phyloP scores from a whole-genome alignment of 345 rosid genomes.

The Sonneratia alba region DNA sequence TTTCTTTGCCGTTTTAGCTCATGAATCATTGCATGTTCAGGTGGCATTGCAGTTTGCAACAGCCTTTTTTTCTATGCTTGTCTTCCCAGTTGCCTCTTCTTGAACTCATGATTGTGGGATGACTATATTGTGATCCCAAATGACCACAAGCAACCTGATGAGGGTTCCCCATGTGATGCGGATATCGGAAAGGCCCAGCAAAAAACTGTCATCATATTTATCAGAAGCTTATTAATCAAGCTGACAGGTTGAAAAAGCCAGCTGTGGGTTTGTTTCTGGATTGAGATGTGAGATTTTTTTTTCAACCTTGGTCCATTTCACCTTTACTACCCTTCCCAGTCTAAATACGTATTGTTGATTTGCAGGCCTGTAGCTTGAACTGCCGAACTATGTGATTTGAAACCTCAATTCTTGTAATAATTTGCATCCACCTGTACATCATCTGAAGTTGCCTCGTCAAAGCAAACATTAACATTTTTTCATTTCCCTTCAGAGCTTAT shows the following conservation, averaged over 20 bases:
- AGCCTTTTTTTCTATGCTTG: too few species aligned
- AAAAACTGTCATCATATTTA: constrained; percentile 45
- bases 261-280: constrained; percentile 98
- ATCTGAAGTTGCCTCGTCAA: background rate
- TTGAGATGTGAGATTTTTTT: constrained; percentile 65
- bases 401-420: constrained; percentile 69
- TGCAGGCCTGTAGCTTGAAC: constrained; percentile 79
- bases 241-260: constrained; percentile 63
- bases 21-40: constrained; percentile 24
- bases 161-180: constrained; percentile 23
- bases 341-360: constrained; percentile 18
- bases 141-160: constrained; percentile 31
- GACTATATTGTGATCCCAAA: constrained; percentile 69
- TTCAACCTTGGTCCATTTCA: background rate
- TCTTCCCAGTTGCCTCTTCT: constrained; percentile 90
- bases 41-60: constrained; percentile 98
- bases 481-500: background rate
- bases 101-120: constrained; percentile 97
- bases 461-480: background rate
- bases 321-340: constrained; percentile 8
- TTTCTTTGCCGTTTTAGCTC: background rate
- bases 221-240: constrained; percentile 87
- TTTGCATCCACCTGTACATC: constrained; percentile 62
- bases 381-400: constrained; percentile 87
- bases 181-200: constrained; percentile 36